These are phyloP conservation scores for Fusarium sp. DNA, from an alignment of 2,329 filamentous ascomycete species.

Conservation along the genomic window DNA sequence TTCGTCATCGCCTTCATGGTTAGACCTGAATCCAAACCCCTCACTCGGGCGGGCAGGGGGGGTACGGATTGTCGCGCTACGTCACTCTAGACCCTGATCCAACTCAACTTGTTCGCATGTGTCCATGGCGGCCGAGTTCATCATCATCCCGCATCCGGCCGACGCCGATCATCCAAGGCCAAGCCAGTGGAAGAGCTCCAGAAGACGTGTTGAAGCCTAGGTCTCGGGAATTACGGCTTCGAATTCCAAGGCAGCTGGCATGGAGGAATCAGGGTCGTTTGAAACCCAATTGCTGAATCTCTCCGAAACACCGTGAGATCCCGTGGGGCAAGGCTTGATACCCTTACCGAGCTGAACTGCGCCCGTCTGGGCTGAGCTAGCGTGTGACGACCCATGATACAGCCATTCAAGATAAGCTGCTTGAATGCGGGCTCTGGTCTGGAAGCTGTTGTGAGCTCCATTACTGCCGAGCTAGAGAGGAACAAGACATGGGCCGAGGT, in stretches of 20 bases:
- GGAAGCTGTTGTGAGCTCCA: not conserved
- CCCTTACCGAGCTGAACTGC: slow-evolving; percentile 15
- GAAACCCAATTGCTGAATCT: slow-evolving; percentile 1
- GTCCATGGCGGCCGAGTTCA: slow-evolving; percentile 10
- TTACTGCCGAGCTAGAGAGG: slow-evolving; percentile 10
- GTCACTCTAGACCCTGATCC: slow-evolving; percentile 41
- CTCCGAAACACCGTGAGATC: slow-evolving; percentile 4
- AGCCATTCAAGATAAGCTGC: slow-evolving; percentile 23
- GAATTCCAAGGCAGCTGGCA: not conserved
- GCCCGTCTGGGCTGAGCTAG: slow-evolving; percentile 17
- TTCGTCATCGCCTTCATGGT: slow-evolving; percentile 24
- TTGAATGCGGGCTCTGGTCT: not conserved
- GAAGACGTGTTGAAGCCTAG: not conserved
- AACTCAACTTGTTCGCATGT: not conserved
- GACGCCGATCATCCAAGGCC: not conserved
- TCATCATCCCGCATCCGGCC: slow-evolving; percentile 6
- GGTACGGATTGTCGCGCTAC: slow-evolving; percentile 24
- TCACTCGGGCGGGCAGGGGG: slow-evolving; percentile 20
- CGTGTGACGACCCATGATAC: slow-evolving; percentile 12
- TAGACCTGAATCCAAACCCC: slow-evolving; percentile 13
- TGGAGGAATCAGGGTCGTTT: not conserved
- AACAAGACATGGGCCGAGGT: slow-evolving; percentile 11
- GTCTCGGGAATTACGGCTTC: slow-evolving; percentile 2
- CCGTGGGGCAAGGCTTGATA: not conserved
- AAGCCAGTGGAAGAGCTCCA: not conserved